A percentile compares a stretch with the other conserved stretches of the same genome.
Evolutionary conservation across 768 basidiomycete species (phyloP).

Genomic region (Lentinula sp.): DNA sequence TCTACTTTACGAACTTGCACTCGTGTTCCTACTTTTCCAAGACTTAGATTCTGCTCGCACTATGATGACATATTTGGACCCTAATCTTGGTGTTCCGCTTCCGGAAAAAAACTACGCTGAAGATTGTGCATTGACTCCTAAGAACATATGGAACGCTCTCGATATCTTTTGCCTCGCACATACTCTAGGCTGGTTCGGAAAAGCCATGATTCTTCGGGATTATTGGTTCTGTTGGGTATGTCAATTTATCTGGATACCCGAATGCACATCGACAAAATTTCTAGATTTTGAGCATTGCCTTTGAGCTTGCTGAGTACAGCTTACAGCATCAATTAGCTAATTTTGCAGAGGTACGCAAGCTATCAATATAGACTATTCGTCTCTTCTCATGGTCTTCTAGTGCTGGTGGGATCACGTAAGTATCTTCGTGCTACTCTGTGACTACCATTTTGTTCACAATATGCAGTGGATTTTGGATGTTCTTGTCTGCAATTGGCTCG

Average conservation of each 20-base stretch:
- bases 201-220: conserved; percentile 83
- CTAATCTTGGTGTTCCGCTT: conserved; percentile 60
- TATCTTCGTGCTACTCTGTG: conserved; percentile 9
- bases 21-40: conserved; percentile 85
- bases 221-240: conserved; percentile 93
- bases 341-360: conserved; percentile 67
- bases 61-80: conserved; percentile 79
- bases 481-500: conserved; percentile 82
- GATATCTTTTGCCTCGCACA: conserved; percentile 88
- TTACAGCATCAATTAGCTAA: conserved; percentile 85
- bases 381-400: conserved; percentile 29
- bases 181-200: conserved; percentile 85
- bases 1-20: conserved; percentile 72
- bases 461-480: conserved; percentile 85
- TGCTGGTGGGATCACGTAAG: conserved; percentile 94
- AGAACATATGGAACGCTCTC: conserved; percentile 70
- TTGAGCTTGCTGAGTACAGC: conserved; percentile 86
- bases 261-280: not conserved
- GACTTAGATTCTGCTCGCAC: conserved; percentile 68
- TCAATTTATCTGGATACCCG: conserved; percentile 2
- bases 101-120: conserved; percentile 88
- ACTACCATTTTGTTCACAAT: not conserved
- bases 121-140: conserved; percentile 58
- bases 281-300: conserved; percentile 81
- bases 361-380: conserved; percentile 10